phyloP scores from a whole-genome alignment of 371 early-diverging fungal genomes.

The Mortierella sp. region DNA sequence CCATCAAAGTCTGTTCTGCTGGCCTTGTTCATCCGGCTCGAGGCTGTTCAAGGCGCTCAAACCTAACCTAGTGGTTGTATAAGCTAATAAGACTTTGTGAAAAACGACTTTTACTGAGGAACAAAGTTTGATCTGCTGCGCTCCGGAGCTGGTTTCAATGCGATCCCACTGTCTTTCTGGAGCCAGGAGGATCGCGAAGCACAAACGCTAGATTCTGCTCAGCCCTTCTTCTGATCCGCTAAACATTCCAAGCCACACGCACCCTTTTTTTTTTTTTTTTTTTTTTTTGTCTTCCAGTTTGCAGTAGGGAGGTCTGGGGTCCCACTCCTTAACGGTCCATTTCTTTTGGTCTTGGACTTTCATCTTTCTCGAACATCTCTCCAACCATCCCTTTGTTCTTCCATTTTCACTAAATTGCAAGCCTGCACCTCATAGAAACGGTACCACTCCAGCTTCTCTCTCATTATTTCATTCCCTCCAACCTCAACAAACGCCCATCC shows the following conservation, averaged over 20 bases:
- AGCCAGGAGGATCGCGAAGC: too few relatives aligned
- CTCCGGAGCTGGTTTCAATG: too few relatives aligned
- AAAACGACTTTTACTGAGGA: slow-evolving; percentile 8
- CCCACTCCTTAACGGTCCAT: neutral
- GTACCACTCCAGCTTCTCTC: neutral
- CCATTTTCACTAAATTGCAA: neutral
- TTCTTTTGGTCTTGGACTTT: neutral
- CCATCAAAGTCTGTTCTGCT: too few relatives aligned
- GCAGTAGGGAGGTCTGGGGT: neutral
- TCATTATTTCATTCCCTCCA: neutral
- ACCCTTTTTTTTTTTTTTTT: neutral
- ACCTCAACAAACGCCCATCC: neutral
- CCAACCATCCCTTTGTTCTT: too few relatives aligned
- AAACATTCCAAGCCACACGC: too few relatives aligned
- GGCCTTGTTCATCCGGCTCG: too few relatives aligned
- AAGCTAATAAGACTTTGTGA: slow-evolving; percentile 11
- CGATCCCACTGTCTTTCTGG: too few relatives aligned
- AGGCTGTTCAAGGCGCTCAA: too few relatives aligned
- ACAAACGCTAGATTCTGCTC: too few relatives aligned
- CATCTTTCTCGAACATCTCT: neutral
- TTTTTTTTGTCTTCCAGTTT: neutral
- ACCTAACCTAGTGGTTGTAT: too few relatives aligned
- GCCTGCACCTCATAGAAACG: neutral
- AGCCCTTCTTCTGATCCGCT: too few relatives aligned
- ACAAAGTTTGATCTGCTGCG: too few relatives aligned